A percentile compares a stretch with the other conserved stretches of the same genome.
phyloP scores from a whole-genome alignment of 1,139 yeast genomes.

The Zhuliangozyma parablackwelliae region DNA sequence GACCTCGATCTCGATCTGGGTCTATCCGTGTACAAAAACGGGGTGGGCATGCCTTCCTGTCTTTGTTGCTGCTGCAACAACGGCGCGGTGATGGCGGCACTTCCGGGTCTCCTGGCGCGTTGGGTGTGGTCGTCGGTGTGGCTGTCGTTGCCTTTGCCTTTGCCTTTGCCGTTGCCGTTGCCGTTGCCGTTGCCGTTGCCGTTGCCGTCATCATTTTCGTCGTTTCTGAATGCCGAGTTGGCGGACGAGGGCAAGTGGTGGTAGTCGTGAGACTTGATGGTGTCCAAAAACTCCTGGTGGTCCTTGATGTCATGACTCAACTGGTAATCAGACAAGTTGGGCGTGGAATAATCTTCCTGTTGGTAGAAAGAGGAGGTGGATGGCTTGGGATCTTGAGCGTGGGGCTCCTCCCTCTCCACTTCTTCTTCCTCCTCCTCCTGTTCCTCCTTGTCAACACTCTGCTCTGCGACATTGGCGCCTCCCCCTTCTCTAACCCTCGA shows the following conservation, averaged over 20 bases:
- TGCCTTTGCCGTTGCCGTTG: no score
- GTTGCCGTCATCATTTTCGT: not conserved
- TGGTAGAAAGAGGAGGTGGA: slow-evolving; percentile 14
- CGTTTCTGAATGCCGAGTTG: not conserved
- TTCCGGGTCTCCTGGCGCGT: no score
- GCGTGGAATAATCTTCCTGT: slow-evolving; percentile 37
- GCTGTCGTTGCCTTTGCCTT: not conserved
- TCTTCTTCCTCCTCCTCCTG: slow-evolving; percentile 5
- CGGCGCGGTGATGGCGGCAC: slow-evolving; percentile 1
- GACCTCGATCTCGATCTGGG: slow-evolving; percentile 29
- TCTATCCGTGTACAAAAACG: slow-evolving; percentile 39
- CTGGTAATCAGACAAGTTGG: slow-evolving; percentile 46
- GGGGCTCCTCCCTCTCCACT: slow-evolving; percentile 3
- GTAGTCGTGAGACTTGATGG: slow-evolving; percentile 37
- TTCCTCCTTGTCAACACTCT: not conserved
- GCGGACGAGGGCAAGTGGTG: slow-evolving; percentile 27
- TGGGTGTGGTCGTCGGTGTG: not conserved
- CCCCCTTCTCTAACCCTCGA: not conserved
- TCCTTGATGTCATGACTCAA: slow-evolving; percentile 37
- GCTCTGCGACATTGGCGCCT: not conserved
- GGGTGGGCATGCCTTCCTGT: slow-evolving; percentile 33
- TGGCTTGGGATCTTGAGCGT: not conserved
- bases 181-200: not conserved
- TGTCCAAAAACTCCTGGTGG: slow-evolving; percentile 33
- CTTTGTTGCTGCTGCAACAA: slow-evolving; percentile 7